phyloP scores from a whole-genome alignment of 1,139 yeast genomes.

The Hemisphaericaspora xylofermentans region DNA sequence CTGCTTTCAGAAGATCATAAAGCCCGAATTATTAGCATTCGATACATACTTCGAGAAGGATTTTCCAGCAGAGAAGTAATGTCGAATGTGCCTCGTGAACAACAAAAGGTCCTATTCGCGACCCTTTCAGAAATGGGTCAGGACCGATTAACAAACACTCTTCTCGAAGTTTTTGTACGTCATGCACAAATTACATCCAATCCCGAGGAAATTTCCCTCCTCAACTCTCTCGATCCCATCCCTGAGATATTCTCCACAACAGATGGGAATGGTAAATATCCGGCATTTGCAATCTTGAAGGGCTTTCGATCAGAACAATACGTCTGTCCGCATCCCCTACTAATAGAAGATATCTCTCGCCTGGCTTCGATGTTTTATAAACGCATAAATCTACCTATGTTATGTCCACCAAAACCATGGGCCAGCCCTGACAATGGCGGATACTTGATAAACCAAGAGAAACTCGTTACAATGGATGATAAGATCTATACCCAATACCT shows the following conservation, averaged over 20 bases:
- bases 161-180: no score
- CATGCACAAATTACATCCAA: no score
- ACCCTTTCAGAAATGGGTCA: neutral
- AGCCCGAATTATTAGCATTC: neutral
- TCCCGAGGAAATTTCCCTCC: no score
- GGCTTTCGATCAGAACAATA: no score
- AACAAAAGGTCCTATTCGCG: conserved; percentile 3
- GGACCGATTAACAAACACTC: conserved; percentile 9
- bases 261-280: neutral
- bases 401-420: conserved; percentile 42
- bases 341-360: conserved; percentile 19
- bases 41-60: conserved; percentile 6
- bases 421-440: conserved; percentile 36
- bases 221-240: no score
- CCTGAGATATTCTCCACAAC: no score
- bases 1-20: neutral
- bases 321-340: conserved; percentile 28
- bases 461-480: conserved; percentile 26
- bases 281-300: neutral
- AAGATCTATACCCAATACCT: conserved; percentile 22
- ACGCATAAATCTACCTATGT: conserved; percentile 34
- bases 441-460: conserved; percentile 25
- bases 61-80: no score
- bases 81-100: no score
- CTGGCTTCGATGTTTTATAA: conserved; percentile 5